Evolutionary conservation across 805 yeast genomes (phyloP).

Genomic region (Huiozyma naganishii): DNA sequence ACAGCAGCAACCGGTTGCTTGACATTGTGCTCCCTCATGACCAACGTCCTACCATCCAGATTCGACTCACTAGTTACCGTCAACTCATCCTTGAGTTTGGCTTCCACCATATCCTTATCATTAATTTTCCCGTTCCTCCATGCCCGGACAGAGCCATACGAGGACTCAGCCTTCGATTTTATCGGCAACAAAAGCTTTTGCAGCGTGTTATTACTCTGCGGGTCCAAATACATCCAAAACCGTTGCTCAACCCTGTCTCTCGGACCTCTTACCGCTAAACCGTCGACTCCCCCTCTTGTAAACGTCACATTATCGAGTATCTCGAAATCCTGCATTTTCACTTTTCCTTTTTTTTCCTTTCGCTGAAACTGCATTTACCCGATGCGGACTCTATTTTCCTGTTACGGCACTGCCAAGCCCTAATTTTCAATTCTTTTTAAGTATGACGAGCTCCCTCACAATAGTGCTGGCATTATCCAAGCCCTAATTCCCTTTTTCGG

Average conservation of each 20-base stretch:
- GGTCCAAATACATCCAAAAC: conserved; percentile 16
- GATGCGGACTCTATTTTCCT: too few relatives aligned
- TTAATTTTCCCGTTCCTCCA: neutral
- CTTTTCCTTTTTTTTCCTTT: too few relatives aligned
- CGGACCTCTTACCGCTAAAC: too few relatives aligned
- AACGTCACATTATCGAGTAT: too few relatives aligned
- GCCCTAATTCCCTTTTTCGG: too few relatives aligned
- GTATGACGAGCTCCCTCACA: too few relatives aligned
- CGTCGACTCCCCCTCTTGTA: too few relatives aligned
- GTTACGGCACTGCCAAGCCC: too few relatives aligned
- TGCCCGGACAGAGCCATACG: neutral
- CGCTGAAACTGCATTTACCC: too few relatives aligned
- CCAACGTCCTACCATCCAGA: neutral
- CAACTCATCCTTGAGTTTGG: conserved; percentile 2
- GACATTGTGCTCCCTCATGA: neutral
- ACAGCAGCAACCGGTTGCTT: neutral
- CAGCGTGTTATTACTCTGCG: conserved; percentile 15
- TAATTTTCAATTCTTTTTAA: too few relatives aligned
- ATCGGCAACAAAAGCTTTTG: conserved; percentile 8
- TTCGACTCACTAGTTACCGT: neutral
- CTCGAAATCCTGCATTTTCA: too few relatives aligned
- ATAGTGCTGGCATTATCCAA: too few relatives aligned
- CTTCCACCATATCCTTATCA: neutral
- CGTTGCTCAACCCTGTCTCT: neutral
- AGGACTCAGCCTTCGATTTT: conserved; percentile 1